A percentile compares a stretch with the other conserved stretches of the same genome.
These are phyloP conservation scores for Zygosaccharomyces kombuchaensis DNA, from an alignment of 805 yeast genomes.

Conservation along the genomic window DNA sequence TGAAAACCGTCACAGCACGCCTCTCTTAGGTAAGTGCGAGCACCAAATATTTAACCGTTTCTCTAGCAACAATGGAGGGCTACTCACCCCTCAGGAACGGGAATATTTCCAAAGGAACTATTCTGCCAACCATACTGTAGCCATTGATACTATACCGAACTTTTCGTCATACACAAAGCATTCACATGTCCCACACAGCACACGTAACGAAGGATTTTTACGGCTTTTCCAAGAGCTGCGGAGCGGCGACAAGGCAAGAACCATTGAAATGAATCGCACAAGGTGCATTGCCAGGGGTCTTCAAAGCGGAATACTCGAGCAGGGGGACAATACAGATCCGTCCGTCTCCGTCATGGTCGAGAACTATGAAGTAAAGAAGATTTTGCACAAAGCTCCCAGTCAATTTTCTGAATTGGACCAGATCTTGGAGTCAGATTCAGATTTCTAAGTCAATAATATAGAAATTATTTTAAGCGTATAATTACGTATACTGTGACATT, in stretches of 20 bases:
- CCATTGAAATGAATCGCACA: slow-evolving; percentile 28
- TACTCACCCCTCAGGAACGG: slow-evolving; percentile 20
- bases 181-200: slow-evolving; percentile 20
- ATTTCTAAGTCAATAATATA: slow-evolving; percentile 13
- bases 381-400: not conserved
- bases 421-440: slow-evolving; percentile 27
- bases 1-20: slow-evolving; percentile 6
- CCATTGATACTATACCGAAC: slow-evolving; percentile 26
- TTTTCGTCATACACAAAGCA: slow-evolving; percentile 11
- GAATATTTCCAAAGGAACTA: slow-evolving; percentile 24
- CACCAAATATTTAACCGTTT: not conserved
- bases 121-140: slow-evolving; percentile 18
- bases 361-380: not conserved
- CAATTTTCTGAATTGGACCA: slow-evolving; percentile 16
- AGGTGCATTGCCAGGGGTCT: slow-evolving; percentile 27
- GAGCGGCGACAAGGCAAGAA: slow-evolving; percentile 14
- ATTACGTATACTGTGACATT: slow-evolving; percentile 5
- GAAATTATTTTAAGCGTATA: not conserved
- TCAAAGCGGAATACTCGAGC: slow-evolving; percentile 10
- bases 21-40: not conserved
- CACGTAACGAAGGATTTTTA: slow-evolving; percentile 11
- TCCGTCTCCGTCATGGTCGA: not conserved
- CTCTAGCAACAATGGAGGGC: slow-evolving; percentile 10
- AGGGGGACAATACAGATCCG: not conserved
- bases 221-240: slow-evolving; percentile 16